Percentiles rank a stretch among this genome's conserved stretches.
Conservation (phyloP, 352 stramenopile species). For the Phytopythium litorale region DNA sequence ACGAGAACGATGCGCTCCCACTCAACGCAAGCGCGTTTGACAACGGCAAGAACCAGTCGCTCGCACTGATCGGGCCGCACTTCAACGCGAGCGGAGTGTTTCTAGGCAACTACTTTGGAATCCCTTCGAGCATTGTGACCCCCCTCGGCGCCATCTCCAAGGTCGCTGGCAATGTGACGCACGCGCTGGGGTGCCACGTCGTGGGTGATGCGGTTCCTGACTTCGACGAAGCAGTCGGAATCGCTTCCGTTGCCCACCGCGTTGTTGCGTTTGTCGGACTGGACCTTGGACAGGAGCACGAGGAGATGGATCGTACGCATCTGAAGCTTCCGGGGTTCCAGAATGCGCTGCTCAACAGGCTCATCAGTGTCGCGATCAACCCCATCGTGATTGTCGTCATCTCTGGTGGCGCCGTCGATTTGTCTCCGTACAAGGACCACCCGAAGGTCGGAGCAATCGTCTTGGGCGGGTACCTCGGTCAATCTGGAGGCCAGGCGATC, state of each 20-base stretch:
- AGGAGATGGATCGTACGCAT: slow-evolving; percentile 62
- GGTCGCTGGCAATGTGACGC: slow-evolving; percentile 25
- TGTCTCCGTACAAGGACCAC: slow-evolving; percentile 54
- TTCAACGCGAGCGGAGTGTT: slow-evolving; percentile 50
- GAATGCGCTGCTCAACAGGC: slow-evolving; percentile 44
- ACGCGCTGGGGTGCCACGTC: slow-evolving; percentile 52
- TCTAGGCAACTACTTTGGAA: slow-evolving; percentile 77
- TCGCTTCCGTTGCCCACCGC: slow-evolving; percentile 29
- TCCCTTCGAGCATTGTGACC: slow-evolving; percentile 56
- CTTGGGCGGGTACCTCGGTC: slow-evolving; percentile 60
- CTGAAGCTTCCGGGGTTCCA: slow-evolving; percentile 66
- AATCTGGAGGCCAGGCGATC: slow-evolving; percentile 64
- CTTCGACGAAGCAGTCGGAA: slow-evolving; percentile 43
- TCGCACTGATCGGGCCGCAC: slow-evolving; percentile 80
- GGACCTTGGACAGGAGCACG: slow-evolving; percentile 56
- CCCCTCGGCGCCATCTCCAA: slow-evolving; percentile 43
- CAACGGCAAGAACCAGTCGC: slow-evolving; percentile 9
- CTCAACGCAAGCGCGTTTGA: slow-evolving; percentile 22
- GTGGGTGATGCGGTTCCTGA: slow-evolving; percentile 39
- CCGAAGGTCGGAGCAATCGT: slow-evolving; percentile 67
- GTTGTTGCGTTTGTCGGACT: slow-evolving; percentile 67
- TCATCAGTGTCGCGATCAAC: slow-evolving; percentile 36
- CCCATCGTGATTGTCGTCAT: slow-evolving; percentile 82
- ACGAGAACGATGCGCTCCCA: slow-evolving; percentile 63
- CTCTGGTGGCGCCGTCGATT: slow-evolving; percentile 70